Evolutionary conservation across 129 eudicot genomes (phyloP), one percentile per base, ranked within the genome.

Genomic region (Dittrichia graveolens): DNA sequence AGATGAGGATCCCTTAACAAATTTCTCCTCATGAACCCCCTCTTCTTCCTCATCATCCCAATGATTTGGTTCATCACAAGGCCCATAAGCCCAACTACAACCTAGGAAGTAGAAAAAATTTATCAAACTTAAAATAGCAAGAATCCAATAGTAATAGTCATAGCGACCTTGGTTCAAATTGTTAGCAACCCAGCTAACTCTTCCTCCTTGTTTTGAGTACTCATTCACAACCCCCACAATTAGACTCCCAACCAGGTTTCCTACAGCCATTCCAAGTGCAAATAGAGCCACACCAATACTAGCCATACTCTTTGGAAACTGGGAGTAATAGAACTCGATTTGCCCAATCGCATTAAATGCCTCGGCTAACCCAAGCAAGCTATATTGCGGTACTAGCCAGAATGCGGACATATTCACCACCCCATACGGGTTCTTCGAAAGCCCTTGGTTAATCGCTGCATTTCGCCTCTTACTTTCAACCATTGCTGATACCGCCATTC

Each of bases 341-440:
- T 89, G 98, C 54, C 91, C 98, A 6, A 92, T 87, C 10, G 95
- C 96, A 63, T 83, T 85, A 19, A 92, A 80, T 0, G 95, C 98
- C 71, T 92, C 98, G 0, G 96, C 89, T 40, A 92, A 69, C 4
- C 96, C 98, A 7, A 56, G 49, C 63, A 89, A 68, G 31, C 83
- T 74, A 76, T 83, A 76, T 3, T 89, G 96, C 3, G 91, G 96
- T 7, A 89, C 78, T 37, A 92, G 75, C 97, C 97, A 88, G 61
- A 76, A 73, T 37, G 95, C 97, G 1, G 97, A 84, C 97, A 91
- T 88, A 50, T 83, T 57, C 16, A 86, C 85, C 8, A 79, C 65
- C 7, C 67, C 87, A 8, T 59, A 46, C 0, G 84, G 72, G 57
- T 71, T 40, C 15, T 58, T 71, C 0, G 73, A 40, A 46, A 81